Base-by-base conservation (phyloP, 1,284 basidiomycete species). In the Ceratobasidium sp. region DNA sequence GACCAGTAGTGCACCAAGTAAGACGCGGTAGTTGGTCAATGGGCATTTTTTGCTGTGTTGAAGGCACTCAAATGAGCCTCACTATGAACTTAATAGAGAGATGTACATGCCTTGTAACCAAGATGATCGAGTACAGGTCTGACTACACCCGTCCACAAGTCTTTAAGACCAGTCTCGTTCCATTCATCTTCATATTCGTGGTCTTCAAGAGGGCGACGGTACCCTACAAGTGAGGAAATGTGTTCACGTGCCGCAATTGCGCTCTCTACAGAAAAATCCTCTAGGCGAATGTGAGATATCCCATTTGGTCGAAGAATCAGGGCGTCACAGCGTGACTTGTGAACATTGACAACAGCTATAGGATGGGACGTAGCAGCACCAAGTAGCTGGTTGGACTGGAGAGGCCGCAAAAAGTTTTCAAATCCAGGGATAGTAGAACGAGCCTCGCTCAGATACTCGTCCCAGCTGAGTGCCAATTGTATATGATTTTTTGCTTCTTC, bases 1-100 rank as follows among this genome's bases (percentile, higher is more conserved):
- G 3, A 5, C 56, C 56, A 12, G 22, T 60, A 31, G 56, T 17
- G 29, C 40, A 60, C 56, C 56, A 60, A 4, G 56, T 60, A 15
- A 60, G 13, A 29, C n/a, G 56, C 2, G 56, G 56, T 12, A 47
- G 25, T 17, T 45, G 3, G 29, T 32, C 56, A 4, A 25, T 25
- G 6, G 49, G 27, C 3, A 29, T 3, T 27, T 43, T 52, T 31
- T 52, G 6, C 49, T 25, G 15, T 20, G 4, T n/a, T n/a, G n/a
- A n/a, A 31, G 20, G 4, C 15, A 52, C 20, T 27, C 15, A 27
- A 25, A 7, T 22, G 5, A 8, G 3, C 27, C n/a, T 6, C 3
- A 31, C 6, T 31, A 8, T 40, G 10, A 52, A 2, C 15, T 7
- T 27, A 17, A 5, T 12, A 31, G 20, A 6, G 10, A 27, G 10